A percentile compares a stretch with the other conserved stretches of the same genome.
Evolutionary conservation across 345 rosid genomes (phyloP).

Genomic region (Gossypium anomalum): DNA sequence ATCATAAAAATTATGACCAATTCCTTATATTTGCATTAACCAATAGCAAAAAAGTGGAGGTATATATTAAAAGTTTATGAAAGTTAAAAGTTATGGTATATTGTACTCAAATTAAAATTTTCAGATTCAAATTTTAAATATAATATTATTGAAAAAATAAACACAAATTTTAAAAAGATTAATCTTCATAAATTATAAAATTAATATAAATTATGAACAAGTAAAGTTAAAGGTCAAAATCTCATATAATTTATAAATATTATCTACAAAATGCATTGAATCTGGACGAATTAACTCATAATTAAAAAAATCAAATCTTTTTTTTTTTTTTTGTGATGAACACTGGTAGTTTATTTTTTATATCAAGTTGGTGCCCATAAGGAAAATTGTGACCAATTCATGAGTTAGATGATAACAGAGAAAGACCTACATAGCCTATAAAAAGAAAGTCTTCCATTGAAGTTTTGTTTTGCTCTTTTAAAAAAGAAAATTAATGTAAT

Average conservation of each 20-base stretch:
- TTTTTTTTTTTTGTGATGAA: too few species aligned
- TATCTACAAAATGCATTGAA: constrained; percentile 5
- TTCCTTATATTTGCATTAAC: neutral
- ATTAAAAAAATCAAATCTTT: neutral
- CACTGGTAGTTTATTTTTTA: neutral
- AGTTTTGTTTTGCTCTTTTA: constrained; percentile 8
- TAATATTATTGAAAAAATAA: too few species aligned
- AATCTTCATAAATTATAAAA: too few species aligned
- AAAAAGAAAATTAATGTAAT: neutral
- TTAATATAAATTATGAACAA: neutral
- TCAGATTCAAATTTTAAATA: too few species aligned
- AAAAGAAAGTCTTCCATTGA: constrained; percentile 9
- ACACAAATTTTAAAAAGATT: too few species aligned
- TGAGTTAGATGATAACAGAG: constrained; percentile 14
- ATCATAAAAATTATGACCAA: neutral
- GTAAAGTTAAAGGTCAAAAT: neutral
- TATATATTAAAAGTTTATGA: too few species aligned
- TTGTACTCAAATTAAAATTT: fast-evolving
- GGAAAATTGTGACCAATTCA: constrained; percentile 12
- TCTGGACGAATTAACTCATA: neutral
- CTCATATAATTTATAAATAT: constrained; percentile 5
- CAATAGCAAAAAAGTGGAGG: neutral
- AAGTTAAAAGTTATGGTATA: neutral
- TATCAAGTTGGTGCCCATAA: neutral
- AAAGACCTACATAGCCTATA: constrained; percentile 11